Percentiles rank a stretch among this genome's conserved stretches.
Conservation (phyloP, 2,329 filamentous ascomycete species). For the Lachnellula arida region DNA sequence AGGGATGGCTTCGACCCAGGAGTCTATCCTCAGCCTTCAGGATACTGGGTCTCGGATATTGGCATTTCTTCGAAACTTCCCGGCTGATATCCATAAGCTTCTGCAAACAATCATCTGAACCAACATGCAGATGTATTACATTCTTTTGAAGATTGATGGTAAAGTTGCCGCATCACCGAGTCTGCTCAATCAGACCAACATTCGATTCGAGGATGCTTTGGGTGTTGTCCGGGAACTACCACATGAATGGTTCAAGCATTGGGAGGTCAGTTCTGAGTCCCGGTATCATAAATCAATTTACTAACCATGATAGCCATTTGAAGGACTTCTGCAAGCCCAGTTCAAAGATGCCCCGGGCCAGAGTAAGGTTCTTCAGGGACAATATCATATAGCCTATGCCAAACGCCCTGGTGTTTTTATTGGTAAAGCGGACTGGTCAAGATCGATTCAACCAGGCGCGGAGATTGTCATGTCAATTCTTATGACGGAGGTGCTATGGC, state of each 20-base stretch:
- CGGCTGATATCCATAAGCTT: neutral
- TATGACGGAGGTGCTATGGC: neutral
- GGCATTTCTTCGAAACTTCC: neutral
- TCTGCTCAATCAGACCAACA: neutral
- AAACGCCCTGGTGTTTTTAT: neutral
- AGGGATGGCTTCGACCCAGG: neutral
- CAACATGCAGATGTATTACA: slow-evolving; percentile 1
- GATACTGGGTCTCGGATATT: neutral
- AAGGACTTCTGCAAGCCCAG: neutral
- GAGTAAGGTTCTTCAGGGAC: neutral
- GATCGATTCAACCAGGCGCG: neutral
- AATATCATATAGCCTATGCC: neutral
- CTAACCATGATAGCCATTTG: neutral
- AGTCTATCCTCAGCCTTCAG: neutral
- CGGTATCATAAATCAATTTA: neutral
- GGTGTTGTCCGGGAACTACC: neutral
- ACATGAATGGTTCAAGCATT: slow-evolving; percentile 1
- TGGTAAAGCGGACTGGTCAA: neutral
- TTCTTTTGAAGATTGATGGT: neutral
- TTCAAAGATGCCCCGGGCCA: neutral
- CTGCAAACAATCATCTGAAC: neutral
- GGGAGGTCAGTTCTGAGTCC: neutral
- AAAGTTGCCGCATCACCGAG: neutral
- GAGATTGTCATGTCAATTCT: slow-evolving; percentile 1
- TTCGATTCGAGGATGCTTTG: slow-evolving; percentile 1